These are phyloP conservation scores for Aspergillus sp. DNA, from an alignment of 2,329 filamentous ascomycete genomes.

Conservation along the genomic window DNA sequence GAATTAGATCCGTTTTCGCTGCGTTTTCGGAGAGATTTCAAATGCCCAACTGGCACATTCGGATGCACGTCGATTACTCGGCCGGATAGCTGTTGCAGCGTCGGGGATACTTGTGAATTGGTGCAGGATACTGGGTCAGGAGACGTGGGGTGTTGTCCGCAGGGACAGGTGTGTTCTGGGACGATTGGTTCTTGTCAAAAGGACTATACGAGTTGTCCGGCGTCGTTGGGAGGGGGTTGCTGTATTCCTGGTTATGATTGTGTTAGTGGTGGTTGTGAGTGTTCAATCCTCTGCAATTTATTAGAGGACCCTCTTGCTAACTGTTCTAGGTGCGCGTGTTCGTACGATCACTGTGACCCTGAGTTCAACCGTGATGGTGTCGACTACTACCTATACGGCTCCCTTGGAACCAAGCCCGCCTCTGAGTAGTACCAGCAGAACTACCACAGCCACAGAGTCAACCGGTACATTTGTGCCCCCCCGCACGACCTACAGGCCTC, in stretches of 20 bases:
- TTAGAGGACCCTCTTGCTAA: not conserved
- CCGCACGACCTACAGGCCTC: slow-evolving; percentile 34
- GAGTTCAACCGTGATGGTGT: slow-evolving; percentile 24
- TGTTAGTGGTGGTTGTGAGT: slow-evolving; percentile 51
- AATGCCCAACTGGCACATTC: slow-evolving; percentile 53
- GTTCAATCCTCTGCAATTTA: slow-evolving; percentile 9
- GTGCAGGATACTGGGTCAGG: slow-evolving; percentile 50
- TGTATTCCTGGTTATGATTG: slow-evolving; percentile 59
- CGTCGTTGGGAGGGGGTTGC: slow-evolving; percentile 54
- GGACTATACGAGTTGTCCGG: slow-evolving; percentile 54
- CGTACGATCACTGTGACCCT: slow-evolving; percentile 32
- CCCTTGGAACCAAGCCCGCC: slow-evolving; percentile 17
- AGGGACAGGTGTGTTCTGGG: slow-evolving; percentile 49
- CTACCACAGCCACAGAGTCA: slow-evolving; percentile 27
- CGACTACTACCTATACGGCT: slow-evolving; percentile 27
- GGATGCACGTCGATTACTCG: slow-evolving; percentile 52
- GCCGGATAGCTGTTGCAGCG: slow-evolving; percentile 55
- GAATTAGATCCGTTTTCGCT: slow-evolving; percentile 1
- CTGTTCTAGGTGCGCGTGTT: slow-evolving; percentile 24
- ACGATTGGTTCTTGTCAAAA: slow-evolving; percentile 46
- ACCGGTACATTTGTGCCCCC: slow-evolving; percentile 29
- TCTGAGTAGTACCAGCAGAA: slow-evolving; percentile 6
- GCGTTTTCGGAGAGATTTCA: slow-evolving; percentile 42
- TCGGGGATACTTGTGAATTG: slow-evolving; percentile 49
- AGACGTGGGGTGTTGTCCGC: slow-evolving; percentile 57